Evolutionary conservation across 345 rosid genomes (phyloP).

Genomic region (Salix purpurea): DNA sequence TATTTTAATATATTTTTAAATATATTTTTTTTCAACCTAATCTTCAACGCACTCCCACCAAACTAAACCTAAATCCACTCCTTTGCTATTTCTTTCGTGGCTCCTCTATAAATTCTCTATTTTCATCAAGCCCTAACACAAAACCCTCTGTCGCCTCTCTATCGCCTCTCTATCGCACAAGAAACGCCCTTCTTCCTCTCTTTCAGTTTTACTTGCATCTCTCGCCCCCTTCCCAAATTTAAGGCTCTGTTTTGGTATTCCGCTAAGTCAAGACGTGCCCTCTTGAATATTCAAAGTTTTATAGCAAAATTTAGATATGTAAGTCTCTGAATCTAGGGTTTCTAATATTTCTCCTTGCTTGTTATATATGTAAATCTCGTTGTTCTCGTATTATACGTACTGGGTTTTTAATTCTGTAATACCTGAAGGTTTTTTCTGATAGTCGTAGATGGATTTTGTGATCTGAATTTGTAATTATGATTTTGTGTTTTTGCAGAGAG

Average conservation of each 20-base stretch:
- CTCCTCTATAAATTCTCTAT: conserved; percentile 11
- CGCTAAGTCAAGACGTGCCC: too few relatives aligned
- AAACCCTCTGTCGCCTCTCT: not conserved
- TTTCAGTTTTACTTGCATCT: not conserved
- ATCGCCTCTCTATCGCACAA: not conserved
- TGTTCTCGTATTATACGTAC: not conserved
- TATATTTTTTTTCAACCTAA: too few relatives aligned
- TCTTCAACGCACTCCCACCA: too few relatives aligned
- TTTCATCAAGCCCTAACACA: not conserved
- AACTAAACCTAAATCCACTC: not conserved
- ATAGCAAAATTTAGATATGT: too few relatives aligned
- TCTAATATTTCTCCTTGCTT: not conserved
- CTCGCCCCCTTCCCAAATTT: too few relatives aligned
- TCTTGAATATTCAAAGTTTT: too few relatives aligned
- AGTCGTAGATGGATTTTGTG: not conserved
- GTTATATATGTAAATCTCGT: not conserved
- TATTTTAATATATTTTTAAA: too few relatives aligned
- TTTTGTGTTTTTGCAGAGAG: conserved; percentile 1
- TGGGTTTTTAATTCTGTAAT: not conserved
- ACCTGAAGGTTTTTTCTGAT: not conserved
- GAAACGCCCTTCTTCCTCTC: not conserved
- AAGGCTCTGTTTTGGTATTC: too few relatives aligned
- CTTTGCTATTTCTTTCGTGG: too few relatives aligned
- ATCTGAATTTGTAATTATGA: not conserved
- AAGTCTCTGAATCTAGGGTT: too few relatives aligned